Evolutionary conservation across 176 grass and related monocot genomes (phyloP).

Genomic region (Oropetium thomaeum): DNA sequence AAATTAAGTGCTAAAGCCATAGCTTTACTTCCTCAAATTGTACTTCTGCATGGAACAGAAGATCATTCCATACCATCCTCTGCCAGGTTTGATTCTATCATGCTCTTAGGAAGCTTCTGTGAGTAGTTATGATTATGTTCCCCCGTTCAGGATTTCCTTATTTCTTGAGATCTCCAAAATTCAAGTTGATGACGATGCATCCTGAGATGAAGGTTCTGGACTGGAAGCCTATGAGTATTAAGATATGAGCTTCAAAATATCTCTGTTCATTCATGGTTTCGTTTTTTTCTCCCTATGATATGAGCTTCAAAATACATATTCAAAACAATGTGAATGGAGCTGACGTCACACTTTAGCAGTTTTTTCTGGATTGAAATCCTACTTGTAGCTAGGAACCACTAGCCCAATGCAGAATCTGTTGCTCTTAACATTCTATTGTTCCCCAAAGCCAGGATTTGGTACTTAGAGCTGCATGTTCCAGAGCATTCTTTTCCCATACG

Average conservation of each 20-base stretch:
- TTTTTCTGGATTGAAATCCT: background rate
- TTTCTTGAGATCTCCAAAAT: background rate
- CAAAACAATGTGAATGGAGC: background rate
- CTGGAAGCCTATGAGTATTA: too few species aligned
- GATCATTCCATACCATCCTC: slow-evolving; percentile 92
- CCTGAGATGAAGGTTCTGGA: too few species aligned
- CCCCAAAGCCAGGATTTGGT: background rate
- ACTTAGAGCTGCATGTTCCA: background rate
- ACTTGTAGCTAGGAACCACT: background rate
- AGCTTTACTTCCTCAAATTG: slow-evolving; percentile 68
- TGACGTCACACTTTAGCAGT: background rate
- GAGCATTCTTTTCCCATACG: background rate
- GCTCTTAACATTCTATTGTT: slow-evolving; percentile 5
- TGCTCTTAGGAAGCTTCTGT: background rate
- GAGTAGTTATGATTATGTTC: background rate
- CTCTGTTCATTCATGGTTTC: too few species aligned
- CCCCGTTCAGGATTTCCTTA: background rate
- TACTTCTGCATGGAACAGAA: slow-evolving; percentile 83
- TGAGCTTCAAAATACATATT: slow-evolving; percentile 1
- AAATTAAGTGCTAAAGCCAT: slow-evolving; percentile 55
- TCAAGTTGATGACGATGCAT: too few species aligned
- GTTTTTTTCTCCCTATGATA: too few species aligned
- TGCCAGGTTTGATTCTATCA: slow-evolving; percentile 58
- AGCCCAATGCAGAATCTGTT: background rate
- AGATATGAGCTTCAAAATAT: background rate